Evolutionary conservation across 176 grass and related monocot genomes (phyloP).

Genomic region (Tuctoria greenei): DNA sequence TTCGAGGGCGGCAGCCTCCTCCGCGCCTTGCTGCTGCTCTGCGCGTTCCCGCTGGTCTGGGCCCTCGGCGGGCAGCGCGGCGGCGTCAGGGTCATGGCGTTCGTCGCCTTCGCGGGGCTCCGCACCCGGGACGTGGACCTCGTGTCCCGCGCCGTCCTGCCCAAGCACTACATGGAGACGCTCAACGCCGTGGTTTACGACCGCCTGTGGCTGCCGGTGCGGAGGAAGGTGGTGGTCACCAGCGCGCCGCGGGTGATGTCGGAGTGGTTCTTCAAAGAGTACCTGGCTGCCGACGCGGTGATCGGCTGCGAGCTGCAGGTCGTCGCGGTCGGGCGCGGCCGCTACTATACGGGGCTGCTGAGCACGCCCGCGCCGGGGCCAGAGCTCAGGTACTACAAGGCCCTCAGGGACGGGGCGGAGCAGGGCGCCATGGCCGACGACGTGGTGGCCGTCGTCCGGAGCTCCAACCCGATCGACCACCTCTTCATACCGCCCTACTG

Average conservation of each 20-base stretch:
- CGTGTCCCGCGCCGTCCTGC: conserved; percentile 62
- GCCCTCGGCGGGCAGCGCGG: conserved; percentile 42
- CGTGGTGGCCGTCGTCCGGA: conserved; percentile 51
- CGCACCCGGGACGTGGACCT: conserved; percentile 50
- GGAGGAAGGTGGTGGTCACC: conserved; percentile 58
- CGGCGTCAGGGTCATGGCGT: conserved; percentile 54
- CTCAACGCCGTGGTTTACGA: conserved; percentile 63
- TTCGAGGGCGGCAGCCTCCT: conserved; percentile 75
- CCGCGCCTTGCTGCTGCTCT: conserved; percentile 61
- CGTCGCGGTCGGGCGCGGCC: conserved; percentile 17
- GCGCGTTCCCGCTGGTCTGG: conserved; percentile 50
- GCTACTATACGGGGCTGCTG: conserved; percentile 70
- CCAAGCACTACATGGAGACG: conserved; percentile 76
- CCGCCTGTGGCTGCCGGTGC: conserved; percentile 33
- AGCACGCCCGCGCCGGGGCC: background rate
- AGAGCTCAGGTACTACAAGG: conserved; percentile 14
- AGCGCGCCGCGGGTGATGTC: conserved; percentile 60
- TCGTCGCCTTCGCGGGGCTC: conserved; percentile 71
- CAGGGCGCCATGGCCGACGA: conserved; percentile 20
- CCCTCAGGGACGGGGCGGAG: conserved; percentile 25
- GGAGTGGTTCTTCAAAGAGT: conserved; percentile 76
- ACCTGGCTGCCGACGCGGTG: conserved; percentile 56
- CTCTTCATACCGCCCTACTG: conserved; percentile 43
- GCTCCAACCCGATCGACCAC: conserved; percentile 31
- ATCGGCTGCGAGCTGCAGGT: conserved; percentile 58